A percentile compares a stretch with the other conserved stretches of the same genome.
Evolutionary conservation across 1,139 yeast genomes (phyloP).

Genomic region (Suhomyces chickasaworum): DNA sequence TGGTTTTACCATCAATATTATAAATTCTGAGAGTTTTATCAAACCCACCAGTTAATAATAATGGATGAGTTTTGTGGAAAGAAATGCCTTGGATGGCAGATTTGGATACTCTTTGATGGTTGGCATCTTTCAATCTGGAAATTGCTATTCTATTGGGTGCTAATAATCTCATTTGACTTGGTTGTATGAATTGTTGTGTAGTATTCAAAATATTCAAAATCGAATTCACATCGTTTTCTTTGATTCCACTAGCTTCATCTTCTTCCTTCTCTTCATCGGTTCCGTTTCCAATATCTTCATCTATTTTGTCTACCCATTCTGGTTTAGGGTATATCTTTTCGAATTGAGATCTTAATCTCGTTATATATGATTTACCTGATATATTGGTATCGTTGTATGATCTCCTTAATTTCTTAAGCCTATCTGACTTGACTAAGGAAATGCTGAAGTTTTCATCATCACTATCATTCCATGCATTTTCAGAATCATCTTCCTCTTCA

Average conservation of each 20-base stretch:
- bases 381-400: slow-evolving; percentile 60
- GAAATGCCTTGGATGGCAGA: slow-evolving; percentile 81
- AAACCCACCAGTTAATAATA: slow-evolving; percentile 86
- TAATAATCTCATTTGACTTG: slow-evolving; percentile 56
- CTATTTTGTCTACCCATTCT: slow-evolving; percentile 66
- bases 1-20: slow-evolving; percentile 88
- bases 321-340: slow-evolving; percentile 89
- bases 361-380: slow-evolving; percentile 66
- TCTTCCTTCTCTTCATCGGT: slow-evolving; percentile 30
- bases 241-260: slow-evolving; percentile 32
- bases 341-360: slow-evolving; percentile 78
- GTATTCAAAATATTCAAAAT: slow-evolving; percentile 61
- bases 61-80: slow-evolving; percentile 85
- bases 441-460: slow-evolving; percentile 80
- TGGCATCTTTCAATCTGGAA: slow-evolving; percentile 82
- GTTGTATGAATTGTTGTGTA: slow-evolving; percentile 57
- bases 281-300: slow-evolving; percentile 29
- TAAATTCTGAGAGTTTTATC: slow-evolving; percentile 85
- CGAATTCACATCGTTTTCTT: slow-evolving; percentile 53
- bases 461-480: slow-evolving; percentile 83
- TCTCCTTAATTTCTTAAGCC: slow-evolving; percentile 70
- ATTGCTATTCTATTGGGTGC: slow-evolving; percentile 76
- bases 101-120: slow-evolving; percentile 63
- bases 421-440: slow-evolving; percentile 60
- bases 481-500: slow-evolving; percentile 35